Percentiles rank a stretch among this genome's conserved stretches.
Conservation (phyloP, 2,329 filamentous ascomycete genomes). For the Pyricularia grisea region DNA sequence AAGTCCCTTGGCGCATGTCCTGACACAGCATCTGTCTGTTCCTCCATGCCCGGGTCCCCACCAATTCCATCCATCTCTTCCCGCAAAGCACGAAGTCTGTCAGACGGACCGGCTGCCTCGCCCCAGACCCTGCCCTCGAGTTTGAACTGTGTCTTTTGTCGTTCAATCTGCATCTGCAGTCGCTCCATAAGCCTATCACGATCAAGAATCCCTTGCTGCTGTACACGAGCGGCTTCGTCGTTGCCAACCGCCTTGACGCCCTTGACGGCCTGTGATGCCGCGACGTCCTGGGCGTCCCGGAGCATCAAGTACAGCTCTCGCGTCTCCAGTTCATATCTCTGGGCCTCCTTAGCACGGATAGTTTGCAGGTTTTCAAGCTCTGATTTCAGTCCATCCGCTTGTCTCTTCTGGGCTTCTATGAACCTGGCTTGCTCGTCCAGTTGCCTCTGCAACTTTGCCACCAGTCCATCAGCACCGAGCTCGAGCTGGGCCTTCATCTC, state of each 20-base stretch:
- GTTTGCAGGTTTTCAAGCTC: slow-evolving; percentile 83
- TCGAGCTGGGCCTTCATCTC: slow-evolving; percentile 86
- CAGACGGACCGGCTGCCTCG: slow-evolving; percentile 73
- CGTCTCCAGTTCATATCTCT: slow-evolving; percentile 92
- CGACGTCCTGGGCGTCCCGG: slow-evolving; percentile 91
- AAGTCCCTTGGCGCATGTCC: slow-evolving; percentile 52
- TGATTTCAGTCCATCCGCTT: slow-evolving; percentile 79
- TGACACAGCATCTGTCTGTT: slow-evolving; percentile 37
- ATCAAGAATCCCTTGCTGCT: slow-evolving; percentile 88
- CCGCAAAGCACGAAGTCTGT: slow-evolving; percentile 81
- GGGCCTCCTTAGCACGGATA: slow-evolving; percentile 78
- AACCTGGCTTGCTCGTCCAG: slow-evolving; percentile 87
- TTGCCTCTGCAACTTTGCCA: slow-evolving; percentile 86
- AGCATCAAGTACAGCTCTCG: slow-evolving; percentile 97
- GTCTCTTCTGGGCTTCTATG: slow-evolving; percentile 79
- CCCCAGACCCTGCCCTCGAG: slow-evolving; percentile 89
- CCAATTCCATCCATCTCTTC: slow-evolving; percentile 76
- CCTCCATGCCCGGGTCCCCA: slow-evolving; percentile 30
- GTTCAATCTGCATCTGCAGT: slow-evolving; percentile 88
- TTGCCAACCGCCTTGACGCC: slow-evolving; percentile 35
- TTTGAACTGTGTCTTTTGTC: slow-evolving; percentile 96
- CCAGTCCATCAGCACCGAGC: slow-evolving; percentile 84
- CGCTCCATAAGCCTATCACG: slow-evolving; percentile 87
- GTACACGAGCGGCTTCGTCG: slow-evolving; percentile 47
- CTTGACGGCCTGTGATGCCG: slow-evolving; percentile 69